These are phyloP conservation scores for Acorus calamus DNA, from an alignment of 106 monocot species.

Conservation along the genomic window DNA sequence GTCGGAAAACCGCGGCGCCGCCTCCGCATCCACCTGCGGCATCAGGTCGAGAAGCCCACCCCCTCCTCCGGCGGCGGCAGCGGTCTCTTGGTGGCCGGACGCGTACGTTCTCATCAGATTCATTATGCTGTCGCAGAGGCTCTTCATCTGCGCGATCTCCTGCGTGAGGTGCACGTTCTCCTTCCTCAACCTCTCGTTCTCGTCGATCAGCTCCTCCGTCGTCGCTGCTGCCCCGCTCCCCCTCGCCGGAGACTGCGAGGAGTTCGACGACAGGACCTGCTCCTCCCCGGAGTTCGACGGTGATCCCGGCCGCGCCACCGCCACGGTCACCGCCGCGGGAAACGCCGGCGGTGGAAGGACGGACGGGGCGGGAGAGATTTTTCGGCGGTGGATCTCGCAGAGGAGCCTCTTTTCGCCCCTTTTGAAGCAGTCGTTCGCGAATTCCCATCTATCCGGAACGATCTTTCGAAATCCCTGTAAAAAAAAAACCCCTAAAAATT, in stretches of 20 bases:
- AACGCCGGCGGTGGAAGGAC: no score
- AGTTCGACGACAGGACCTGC: slow-evolving; percentile 25
- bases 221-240: no score
- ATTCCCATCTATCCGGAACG: no score
- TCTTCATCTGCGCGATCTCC: slow-evolving; percentile 56
- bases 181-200: slow-evolving; percentile 53
- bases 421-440: no score
- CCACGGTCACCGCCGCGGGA: neutral
- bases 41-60: slow-evolving; percentile 10
- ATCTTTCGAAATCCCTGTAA: no score
- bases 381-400: no score
- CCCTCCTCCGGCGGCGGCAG: neutral
- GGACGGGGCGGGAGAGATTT: no score
- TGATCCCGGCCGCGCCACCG: neutral
- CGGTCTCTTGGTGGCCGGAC: neutral
- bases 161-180: slow-evolving; percentile 45
- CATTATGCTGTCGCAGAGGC: slow-evolving; percentile 45
- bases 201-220: slow-evolving; percentile 31
- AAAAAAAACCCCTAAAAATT: no score
- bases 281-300: slow-evolving; percentile 35
- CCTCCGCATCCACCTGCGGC: slow-evolving; percentile 3
- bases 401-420: no score
- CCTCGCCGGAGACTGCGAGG: slow-evolving; percentile 19
- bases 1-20: slow-evolving; percentile 11
- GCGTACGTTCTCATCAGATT: slow-evolving; percentile 43